Percentiles rank a stretch among this genome's conserved stretches.
Conservation (phyloP, 371 early-diverging fungal genomes). For the Mucor racemosus region DNA sequence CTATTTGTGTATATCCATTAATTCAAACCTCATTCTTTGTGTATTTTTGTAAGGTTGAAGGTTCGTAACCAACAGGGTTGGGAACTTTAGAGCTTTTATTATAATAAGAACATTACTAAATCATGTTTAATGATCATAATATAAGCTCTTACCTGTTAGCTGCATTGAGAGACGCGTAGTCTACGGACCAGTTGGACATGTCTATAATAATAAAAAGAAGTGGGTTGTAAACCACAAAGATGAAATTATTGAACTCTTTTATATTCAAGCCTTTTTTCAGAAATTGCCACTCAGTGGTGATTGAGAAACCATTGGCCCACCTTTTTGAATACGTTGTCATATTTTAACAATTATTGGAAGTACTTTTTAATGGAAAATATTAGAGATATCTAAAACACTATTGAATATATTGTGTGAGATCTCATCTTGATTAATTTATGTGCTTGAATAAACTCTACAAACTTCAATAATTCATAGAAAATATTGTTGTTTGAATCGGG, state of each 20-base stretch:
- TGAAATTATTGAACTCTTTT: background rate
- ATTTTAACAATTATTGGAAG: no score
- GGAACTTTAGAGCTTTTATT: conserved; percentile 27
- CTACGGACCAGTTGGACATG: conserved; percentile 44
- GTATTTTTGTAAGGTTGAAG: conserved; percentile 32
- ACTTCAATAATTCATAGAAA: no score
- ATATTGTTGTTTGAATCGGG: no score
- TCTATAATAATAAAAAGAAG: background rate
- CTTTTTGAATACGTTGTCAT: no score
- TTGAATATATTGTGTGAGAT: no score
- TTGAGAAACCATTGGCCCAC: no score
- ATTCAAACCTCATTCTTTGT: conserved; percentile 25
- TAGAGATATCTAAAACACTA: no score
- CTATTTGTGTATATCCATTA: background rate
- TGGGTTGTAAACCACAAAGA: background rate
- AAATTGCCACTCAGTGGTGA: no score
- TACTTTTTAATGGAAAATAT: no score
- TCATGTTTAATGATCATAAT: background rate
- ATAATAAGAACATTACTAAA: background rate
- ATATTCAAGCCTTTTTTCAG: no score
- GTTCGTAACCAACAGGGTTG: conserved; percentile 45
- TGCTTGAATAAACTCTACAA: no score
- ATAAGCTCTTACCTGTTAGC: conserved; percentile 21
- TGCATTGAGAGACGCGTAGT: conserved; percentile 41
- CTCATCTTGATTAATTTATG: no score